phyloP scores from a whole-genome alignment of 257 asterid species.

The Voacanga thouarsii region DNA sequence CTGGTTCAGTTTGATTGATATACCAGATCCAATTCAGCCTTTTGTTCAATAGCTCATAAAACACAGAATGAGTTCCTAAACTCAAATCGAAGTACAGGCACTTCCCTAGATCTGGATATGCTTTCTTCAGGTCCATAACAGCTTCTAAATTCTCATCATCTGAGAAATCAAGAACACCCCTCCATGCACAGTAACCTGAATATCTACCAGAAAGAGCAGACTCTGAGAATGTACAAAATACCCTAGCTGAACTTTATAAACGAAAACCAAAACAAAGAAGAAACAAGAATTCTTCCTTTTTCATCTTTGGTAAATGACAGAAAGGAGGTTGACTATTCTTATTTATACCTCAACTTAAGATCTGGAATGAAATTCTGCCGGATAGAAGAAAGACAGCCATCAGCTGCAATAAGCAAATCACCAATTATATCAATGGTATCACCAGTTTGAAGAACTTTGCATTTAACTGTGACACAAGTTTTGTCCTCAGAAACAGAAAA shows the following conservation, averaged over 20 bases:
- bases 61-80: slow-evolving; percentile 49
- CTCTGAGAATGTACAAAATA: not conserved
- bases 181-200: slow-evolving; percentile 96
- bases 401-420: slow-evolving; percentile 77
- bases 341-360: slow-evolving; percentile 60
- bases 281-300: not conserved
- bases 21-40: slow-evolving; percentile 96
- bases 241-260: not conserved
- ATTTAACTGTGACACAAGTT: slow-evolving; percentile 34
- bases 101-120: slow-evolving; percentile 74
- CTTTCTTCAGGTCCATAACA: slow-evolving; percentile 49
- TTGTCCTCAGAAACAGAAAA: slow-evolving; percentile 40
- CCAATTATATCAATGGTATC: slow-evolving; percentile 38
- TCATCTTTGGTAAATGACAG: not conserved
- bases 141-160: slow-evolving; percentile 50
- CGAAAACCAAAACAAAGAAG: not conserved
- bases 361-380: slow-evolving; percentile 57
- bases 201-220: slow-evolving; percentile 41
- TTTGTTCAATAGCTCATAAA: slow-evolving; percentile 63
- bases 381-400: slow-evolving; percentile 69
- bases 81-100: slow-evolving; percentile 74
- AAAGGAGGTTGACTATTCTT: not conserved
- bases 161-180: slow-evolving; percentile 77
- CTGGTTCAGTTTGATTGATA: slow-evolving; percentile 76
- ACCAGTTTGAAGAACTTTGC: slow-evolving; percentile 44